Conservation (phyloP, 129 eudicot genomes). For the Tagetes patula region DNA sequence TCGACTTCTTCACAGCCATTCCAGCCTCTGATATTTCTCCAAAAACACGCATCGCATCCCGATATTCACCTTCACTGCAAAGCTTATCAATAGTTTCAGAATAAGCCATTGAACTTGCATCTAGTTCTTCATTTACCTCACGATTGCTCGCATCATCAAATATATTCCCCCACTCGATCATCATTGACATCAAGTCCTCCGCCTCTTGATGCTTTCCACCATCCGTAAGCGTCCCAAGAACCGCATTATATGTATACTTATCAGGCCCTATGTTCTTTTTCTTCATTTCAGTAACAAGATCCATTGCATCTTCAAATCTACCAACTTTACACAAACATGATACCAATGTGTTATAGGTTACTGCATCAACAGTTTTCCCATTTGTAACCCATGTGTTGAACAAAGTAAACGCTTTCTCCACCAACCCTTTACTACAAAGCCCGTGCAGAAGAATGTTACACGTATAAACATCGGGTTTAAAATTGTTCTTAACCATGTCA, state of each 20-base stretch:
- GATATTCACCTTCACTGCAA: slow-evolving; percentile 64
- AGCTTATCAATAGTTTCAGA: slow-evolving; percentile 61
- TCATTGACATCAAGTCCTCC: slow-evolving; percentile 47
- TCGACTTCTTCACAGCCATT: slow-evolving; percentile 49
- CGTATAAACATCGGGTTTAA: slow-evolving; percentile 65
- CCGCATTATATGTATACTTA: slow-evolving; percentile 60
- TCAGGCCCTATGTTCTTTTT: slow-evolving; percentile 68
- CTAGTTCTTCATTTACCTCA: slow-evolving; percentile 40
- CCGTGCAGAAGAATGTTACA: slow-evolving; percentile 84
- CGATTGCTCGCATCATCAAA: slow-evolving; percentile 20
- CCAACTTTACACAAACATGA: slow-evolving; percentile 70
- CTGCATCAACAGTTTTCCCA: slow-evolving; percentile 62
- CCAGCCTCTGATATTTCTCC: slow-evolving; percentile 57
- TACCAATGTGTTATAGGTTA: slow-evolving; percentile 76
- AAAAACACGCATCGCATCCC: slow-evolving; percentile 70
- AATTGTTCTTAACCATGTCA: slow-evolving; percentile 68
- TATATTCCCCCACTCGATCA: slow-evolving; percentile 42
- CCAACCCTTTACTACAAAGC: slow-evolving; percentile 71
- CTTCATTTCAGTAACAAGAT: slow-evolving; percentile 64
- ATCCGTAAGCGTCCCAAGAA: slow-evolving; percentile 50
- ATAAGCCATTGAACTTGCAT: slow-evolving; percentile 37
- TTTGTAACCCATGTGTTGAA: slow-evolving; percentile 64
- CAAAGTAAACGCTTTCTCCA: slow-evolving; percentile 73
- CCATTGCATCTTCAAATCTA: slow-evolving; percentile 64
- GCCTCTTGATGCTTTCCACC: slow-evolving; percentile 60